Conservation (phyloP, 495 filamentous ascomycete genomes). For the Baudoinia panamericana region DNA sequence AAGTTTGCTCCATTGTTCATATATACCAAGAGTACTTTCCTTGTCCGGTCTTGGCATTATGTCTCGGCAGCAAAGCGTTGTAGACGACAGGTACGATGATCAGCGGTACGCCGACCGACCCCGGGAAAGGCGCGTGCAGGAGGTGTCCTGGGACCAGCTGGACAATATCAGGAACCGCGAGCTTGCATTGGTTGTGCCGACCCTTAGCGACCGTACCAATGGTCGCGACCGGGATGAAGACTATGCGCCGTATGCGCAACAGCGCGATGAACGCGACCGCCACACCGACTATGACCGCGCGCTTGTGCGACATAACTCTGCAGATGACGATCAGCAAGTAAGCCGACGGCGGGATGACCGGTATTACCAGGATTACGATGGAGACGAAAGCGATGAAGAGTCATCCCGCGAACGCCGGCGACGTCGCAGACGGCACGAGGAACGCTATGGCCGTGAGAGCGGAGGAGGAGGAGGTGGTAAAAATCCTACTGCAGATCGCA, state of each 20-base stretch:
- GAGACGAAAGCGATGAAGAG: slow-evolving; percentile 12
- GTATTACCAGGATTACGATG: slow-evolving; percentile 2
- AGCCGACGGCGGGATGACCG: background rate
- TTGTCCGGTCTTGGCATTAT: too few species aligned
- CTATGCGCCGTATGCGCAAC: background rate
- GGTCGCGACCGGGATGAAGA: background rate
- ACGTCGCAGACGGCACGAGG: background rate
- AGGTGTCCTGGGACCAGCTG: slow-evolving; percentile 13
- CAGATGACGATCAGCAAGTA: background rate
- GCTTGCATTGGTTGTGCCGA: slow-evolving; percentile 3
- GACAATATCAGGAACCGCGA: slow-evolving; percentile 8
- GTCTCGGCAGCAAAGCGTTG: background rate
- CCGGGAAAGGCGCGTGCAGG: slow-evolving; percentile 5
- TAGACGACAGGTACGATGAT: slow-evolving; percentile 12
- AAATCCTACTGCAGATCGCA: background rate
- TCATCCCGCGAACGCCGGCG: slow-evolving; percentile 6
- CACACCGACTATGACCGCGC: background rate
- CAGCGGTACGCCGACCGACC: slow-evolving; percentile 2
- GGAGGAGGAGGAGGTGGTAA: background rate
- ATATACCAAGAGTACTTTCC: too few species aligned
- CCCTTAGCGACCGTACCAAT: background rate
- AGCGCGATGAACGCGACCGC: background rate
- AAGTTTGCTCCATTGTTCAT: too few species aligned
- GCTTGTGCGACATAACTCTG: background rate
- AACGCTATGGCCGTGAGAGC: background rate